Base-by-base conservation (phyloP, 106 monocot genomes). In the Allium sativum region DNA sequence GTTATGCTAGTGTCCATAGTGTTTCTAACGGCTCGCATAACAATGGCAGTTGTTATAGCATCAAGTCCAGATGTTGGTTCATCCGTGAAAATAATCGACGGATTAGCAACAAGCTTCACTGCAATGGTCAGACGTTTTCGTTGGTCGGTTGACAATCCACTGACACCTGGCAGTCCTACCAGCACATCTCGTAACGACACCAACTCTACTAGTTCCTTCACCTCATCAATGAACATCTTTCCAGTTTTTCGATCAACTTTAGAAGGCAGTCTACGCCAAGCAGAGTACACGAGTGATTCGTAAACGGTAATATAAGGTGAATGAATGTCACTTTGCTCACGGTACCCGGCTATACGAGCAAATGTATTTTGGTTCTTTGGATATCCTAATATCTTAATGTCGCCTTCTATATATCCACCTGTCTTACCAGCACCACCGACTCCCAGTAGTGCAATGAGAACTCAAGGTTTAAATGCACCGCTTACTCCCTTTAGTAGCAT, bases 31-130 rank as follows among this genome's bases (percentile, higher is more conserved):
- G 65, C 58, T 55, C 76, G 64, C 65, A 76, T 76, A 4, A 76
- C 76, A 66, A 76, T 70, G 47, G 76, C 76, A 15, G 70, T 70
- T 42, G 76, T 59, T 17, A 70, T 40, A 22, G 76, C 70, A 60
- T 76, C 70, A 18, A 76, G 70, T 14, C 70, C 70, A 18, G 76
- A 65, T 19, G 76, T 76, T 18, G 76, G 76, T 40, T 76, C 76
- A 61, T 76, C 76, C 76, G 70, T 70, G 59, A 76, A 76, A 20
- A 76, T 65, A 18, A 76, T 76, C 16, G 76, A 76, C 31, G 76
- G 76, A 53, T 70, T 70, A 21, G 70, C 64, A 65, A 76, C 76
- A n/a, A 76, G 70, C 58, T 76, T 70, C 19, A 75, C 75, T 16
- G 75, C 75, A 52, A 75, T 75, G 40, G 75, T 75, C 21, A 75